Percentiles rank a stretch among this genome's conserved stretches.
These are phyloP conservation scores for Dictyostelium intermedium DNA, from an alignment of 78 protist genomes.

Conservation along the genomic window DNA sequence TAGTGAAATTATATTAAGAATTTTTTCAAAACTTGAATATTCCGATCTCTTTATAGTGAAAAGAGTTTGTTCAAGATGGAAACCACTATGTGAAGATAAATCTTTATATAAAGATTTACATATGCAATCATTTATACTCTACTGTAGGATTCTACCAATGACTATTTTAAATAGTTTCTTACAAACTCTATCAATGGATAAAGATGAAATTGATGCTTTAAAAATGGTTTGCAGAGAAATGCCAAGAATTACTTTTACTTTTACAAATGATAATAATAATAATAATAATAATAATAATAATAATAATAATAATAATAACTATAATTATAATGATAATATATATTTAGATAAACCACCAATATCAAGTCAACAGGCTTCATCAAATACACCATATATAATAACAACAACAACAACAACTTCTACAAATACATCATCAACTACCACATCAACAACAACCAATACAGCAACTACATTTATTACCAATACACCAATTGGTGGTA, in stretches of 20 bases:
- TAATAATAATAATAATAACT: too few species aligned
- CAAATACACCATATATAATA: background rate
- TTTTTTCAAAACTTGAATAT: slow-evolving; percentile 11
- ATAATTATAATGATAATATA: too few species aligned
- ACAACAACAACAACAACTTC: background rate
- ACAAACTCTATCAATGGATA: background rate
- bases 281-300: too few species aligned
- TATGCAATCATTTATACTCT: slow-evolving; percentile 52
- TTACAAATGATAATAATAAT: too few species aligned
- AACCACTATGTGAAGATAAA: slow-evolving; percentile 52
- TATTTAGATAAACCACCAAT: background rate
- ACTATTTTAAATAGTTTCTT: background rate
- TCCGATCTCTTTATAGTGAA: slow-evolving; percentile 37
- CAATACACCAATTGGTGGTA: slow-evolving; percentile 1
- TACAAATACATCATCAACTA: background rate
- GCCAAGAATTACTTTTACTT: background rate
- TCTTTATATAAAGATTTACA: background rate
- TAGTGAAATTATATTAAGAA: background rate
- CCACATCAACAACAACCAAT: background rate
- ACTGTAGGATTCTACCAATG: slow-evolving; percentile 33
- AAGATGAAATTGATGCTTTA: slow-evolving; percentile 47
- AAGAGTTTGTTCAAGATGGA: slow-evolving; percentile 71
- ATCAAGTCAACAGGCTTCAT: background rate
- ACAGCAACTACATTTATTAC: background rate
- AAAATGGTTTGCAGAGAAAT: slow-evolving; percentile 71